Percentiles rank a stretch among this genome's conserved stretches.
These are phyloP conservation scores for Fusarium poae DNA, from an alignment of 2,329 filamentous ascomycete genomes.

Conservation along the genomic window DNA sequence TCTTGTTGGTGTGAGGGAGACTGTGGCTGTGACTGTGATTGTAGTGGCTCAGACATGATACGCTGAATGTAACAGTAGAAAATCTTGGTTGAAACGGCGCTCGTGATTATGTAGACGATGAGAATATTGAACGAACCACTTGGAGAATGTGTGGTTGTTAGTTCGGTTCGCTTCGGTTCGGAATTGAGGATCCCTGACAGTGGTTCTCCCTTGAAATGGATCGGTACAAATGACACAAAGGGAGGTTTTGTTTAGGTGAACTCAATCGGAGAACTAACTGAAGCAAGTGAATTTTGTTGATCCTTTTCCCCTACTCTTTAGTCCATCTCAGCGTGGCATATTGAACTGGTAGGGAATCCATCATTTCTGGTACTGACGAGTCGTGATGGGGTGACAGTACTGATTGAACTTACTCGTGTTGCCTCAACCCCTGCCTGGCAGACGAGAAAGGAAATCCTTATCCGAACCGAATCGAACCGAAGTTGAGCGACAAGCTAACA, in stretches of 20 bases:
- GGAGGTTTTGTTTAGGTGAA: not conserved
- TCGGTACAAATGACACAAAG: not conserved
- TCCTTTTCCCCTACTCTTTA: not conserved
- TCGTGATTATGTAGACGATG: conserved; percentile 26
- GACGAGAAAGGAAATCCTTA: not conserved
- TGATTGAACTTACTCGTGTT: not conserved
- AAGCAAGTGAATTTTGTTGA: not conserved
- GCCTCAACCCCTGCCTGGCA: too few relatives aligned
- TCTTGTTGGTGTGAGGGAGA: conserved; percentile 19
- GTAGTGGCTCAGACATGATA: conserved; percentile 24
- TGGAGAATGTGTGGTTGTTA: not conserved
- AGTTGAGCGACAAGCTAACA: conserved; percentile 11
- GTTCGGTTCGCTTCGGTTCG: conserved; percentile 27
- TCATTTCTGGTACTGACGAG: not conserved
- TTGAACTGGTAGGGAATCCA: not conserved
- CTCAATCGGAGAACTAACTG: not conserved
- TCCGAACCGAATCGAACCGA: conserved; percentile 32
- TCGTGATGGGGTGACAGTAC: not conserved
- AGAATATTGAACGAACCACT: conserved; percentile 11
- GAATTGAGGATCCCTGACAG: not conserved
- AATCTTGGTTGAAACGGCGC: conserved; percentile 4
- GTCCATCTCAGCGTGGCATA: not conserved
- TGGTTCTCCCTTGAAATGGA: not conserved
- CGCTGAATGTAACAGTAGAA: conserved; percentile 2
- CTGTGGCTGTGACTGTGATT: conserved; percentile 20